Percentiles rank a stretch among this genome's conserved stretches.
Evolutionary conservation across 176 grass and related monocot genomes (phyloP).

Genomic region (Musa beccarii): DNA sequence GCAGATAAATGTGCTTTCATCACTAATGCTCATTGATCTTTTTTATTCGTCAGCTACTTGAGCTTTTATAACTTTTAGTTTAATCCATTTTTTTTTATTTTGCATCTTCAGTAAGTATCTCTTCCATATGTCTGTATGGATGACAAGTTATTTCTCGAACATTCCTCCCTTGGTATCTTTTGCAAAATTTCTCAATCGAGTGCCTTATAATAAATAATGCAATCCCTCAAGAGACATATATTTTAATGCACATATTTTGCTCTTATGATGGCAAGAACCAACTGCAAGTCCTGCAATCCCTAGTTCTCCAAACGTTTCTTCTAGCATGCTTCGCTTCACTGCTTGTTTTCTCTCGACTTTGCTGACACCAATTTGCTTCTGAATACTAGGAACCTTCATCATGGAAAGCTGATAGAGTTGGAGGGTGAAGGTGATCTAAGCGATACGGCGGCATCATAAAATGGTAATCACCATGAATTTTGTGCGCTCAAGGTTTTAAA

Average conservation of each 20-base stretch:
- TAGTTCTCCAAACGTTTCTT: not conserved
- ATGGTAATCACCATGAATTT: not conserved
- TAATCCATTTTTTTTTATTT: too few species aligned
- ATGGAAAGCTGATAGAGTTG: slow-evolving; percentile 38
- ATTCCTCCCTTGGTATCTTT: too few species aligned
- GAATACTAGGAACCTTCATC: slow-evolving; percentile 44
- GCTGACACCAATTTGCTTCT: not conserved
- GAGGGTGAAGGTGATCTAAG: slow-evolving; percentile 53
- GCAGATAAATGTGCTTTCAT: not conserved
- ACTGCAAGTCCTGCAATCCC: not conserved
- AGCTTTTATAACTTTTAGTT: not conserved
- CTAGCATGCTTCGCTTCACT: not conserved
- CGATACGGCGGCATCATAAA: slow-evolving; percentile 57
- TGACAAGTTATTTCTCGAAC: too few species aligned
- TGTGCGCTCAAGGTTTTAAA: not conserved
- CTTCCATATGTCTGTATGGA: too few species aligned
- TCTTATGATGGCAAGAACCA: not conserved
- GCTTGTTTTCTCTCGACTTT: not conserved
- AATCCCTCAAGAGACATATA: too few species aligned
- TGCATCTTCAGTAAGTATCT: too few species aligned
- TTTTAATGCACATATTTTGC: not conserved
- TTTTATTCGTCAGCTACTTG: not conserved
- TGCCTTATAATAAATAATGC: too few species aligned
- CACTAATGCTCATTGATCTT: not conserved
- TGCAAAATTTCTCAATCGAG: too few species aligned